Base-by-base conservation (phyloP, 257 asterid genomes). In the Knoxia roxburghii region DNA sequence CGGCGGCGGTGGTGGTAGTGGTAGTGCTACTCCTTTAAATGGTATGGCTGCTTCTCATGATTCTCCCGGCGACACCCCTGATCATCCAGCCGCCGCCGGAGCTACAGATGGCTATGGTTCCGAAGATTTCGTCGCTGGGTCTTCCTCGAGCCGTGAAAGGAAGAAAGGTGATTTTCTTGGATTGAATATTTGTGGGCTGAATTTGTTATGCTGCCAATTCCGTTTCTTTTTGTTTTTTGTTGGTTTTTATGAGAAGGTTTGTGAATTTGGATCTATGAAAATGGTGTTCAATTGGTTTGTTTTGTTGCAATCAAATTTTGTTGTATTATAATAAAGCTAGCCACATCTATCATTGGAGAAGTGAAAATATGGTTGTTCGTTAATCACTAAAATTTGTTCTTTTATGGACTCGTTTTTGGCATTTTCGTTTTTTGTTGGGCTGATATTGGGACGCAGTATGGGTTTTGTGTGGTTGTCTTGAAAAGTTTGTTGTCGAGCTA, bases 81-180 rank as follows among this genome's bases (percentile, higher is more conserved):
- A 90, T 71, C 99, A 88, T 68, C 90, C 87, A 13, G 80, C 94
- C 12, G 91, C 86, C 37, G 90, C 37, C 7, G 93, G 52, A 15
- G 79, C 80, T 58, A 87, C 90, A 45, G 97, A 85, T 64, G 97
- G 99, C 12, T 94, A 94, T 64, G 98, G 89, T 30, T 94, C 99
- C 6, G 99, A 94, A 53, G 99, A 94, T 75, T 94, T 90, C 30
- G 96, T 90, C 17, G 80, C 93, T 20, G 99, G 96, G 37, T 89
- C 99, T 17, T 86, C 95, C 3, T 87, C 96, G 37, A 81, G 86
- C 76, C 92, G 99, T 1, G 99, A 94, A 76, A 85, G 99, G 73
- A 94, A 94, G 83, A 94, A 94, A 87, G 99, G 99, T 90, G 41
- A 57, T 13, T 2, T 6, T 49, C 55, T 54, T 50, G 0, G 3